These are phyloP conservation scores for Sordariomycetes sp. DNA, from an alignment of 2,329 filamentous ascomycete species.

Conservation along the genomic window DNA sequence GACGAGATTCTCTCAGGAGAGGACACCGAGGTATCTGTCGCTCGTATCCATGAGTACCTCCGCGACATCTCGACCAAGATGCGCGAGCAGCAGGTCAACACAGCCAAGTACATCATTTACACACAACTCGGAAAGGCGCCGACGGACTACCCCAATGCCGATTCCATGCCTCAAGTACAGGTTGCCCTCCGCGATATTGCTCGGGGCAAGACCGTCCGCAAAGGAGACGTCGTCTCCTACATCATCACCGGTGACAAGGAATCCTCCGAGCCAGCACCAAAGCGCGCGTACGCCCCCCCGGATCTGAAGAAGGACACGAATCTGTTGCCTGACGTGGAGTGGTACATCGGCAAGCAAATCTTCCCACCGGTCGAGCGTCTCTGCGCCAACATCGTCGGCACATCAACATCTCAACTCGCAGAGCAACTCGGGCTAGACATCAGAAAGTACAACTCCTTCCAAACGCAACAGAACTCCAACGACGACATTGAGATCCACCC, in stretches of 20 bases:
- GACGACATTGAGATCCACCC: constrained; percentile 72
- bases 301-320: constrained; percentile 71
- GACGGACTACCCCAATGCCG: constrained; percentile 86
- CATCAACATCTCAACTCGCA: constrained; percentile 79
- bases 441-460: constrained; percentile 60
- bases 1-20: constrained; percentile 92
- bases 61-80: constrained; percentile 78
- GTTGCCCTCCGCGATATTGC: constrained; percentile 84
- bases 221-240: constrained; percentile 94
- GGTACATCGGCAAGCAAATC: constrained; percentile 97
- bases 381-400: constrained; percentile 90
- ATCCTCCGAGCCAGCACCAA: constrained; percentile 63
- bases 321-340: constrained; percentile 86
- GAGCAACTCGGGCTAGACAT: constrained; percentile 91
- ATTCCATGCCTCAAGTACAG: constrained; percentile 94
- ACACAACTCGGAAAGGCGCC: constrained; percentile 94
- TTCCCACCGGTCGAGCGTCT: constrained; percentile 96
- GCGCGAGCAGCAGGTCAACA: constrained; percentile 66
- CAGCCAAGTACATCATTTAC: constrained; percentile 91
- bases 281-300: constrained; percentile 79
- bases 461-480: constrained; percentile 35
- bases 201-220: constrained; percentile 78
- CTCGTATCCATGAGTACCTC: constrained; percentile 88
- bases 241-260: constrained; percentile 73
- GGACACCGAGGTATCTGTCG: constrained; percentile 78